Evolutionary conservation across 2,329 filamentous ascomycete species (phyloP), one percentile per base, ranked within the genome.

Genomic region (Boeremia lycopersici): DNA sequence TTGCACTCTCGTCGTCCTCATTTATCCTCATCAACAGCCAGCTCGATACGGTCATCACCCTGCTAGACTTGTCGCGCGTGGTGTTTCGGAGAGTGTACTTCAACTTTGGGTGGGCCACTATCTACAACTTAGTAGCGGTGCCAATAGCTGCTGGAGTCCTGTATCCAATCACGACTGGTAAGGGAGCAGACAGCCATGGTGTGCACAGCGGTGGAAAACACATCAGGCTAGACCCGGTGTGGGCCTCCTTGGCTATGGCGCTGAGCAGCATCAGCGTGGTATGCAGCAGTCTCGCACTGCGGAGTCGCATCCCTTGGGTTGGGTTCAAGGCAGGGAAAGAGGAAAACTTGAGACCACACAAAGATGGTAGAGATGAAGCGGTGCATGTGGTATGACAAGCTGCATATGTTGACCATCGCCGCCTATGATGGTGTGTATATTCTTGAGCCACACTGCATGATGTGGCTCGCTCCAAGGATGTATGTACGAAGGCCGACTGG

Each of bases 211-310:
- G 46, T 8, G 69, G 67, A 1, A 70, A 72, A 28, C 88, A 89
- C 69, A 75, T 91, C 17, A 78, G 84, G 56, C 76, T 93, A 41
- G 87, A 90, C 71, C 89, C 89, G 0, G 89, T 90, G 1, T 97
- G 93, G 93, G 93, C 93, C 5, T 89, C 87, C 62, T 76, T 96
- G 71, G 93, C 93, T 1, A 98, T 97, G 93, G 93, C 93, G 25
- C 75, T 93, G 73, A 96, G 92, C 75, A 93, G 89, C 74, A 87
- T 97, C 62, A 95, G 90, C 68, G 93, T 98, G 40, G 89, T 97
- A 45, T 77, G 85, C 69, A 96, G 91, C 72, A 93, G 89, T 77
- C 76, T 96, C 67, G 81, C 86, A 44, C 75, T 97, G 77, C 84
- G 87, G 70, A 82, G 74, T 48, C 64, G 57, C 48, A 48, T 79